Base-by-base conservation (phyloP, 768 basidiomycete genomes). In the Pulveroboletus sp. region DNA sequence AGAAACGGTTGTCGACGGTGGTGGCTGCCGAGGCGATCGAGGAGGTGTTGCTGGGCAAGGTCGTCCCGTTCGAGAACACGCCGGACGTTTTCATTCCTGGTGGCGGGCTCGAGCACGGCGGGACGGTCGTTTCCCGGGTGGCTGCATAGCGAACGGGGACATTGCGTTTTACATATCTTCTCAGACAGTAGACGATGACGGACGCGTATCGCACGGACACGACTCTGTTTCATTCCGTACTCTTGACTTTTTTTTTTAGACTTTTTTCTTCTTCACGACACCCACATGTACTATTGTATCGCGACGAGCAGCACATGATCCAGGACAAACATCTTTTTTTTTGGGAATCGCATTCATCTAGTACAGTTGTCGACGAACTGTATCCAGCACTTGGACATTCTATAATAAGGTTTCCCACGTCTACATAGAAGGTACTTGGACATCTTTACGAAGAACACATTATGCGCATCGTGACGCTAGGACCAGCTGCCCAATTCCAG, bases 111-210 rank as follows among this genome's bases (percentile, higher is more conserved):
- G 65, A 67, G 11, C 43, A 58, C 17, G 68, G 71, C 10, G 69
- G 69, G 36, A 70, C 69, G 11, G 45, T 69, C n/a, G 66, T 72
- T 30, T 70, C 70, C 24, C 66, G 68, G 20, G 63, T 69, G 27
- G 68, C 55, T n/a, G 58, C 57, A 16, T 69, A 37, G 31, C n/a
- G 16, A 37, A 38, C 38, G 8, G n/a, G n/a, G n/a, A n/a, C n/a
- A n/a, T n/a, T n/a, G n/a, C n/a, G n/a, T n/a, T n/a, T n/a, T n/a
- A n/a, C n/a, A n/a, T n/a, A n/a, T n/a, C n/a, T n/a, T 29, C 27
- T 12, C 6, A 29, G 6, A 6, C 27, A 12, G 27, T 29, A 6
- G 12, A 29, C 27, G 27, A 29, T 29, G 27, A 6, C 27, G 27
- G 27, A 29, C 27, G 27, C 12, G n/a, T n/a, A n/a, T n/a, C n/a